Evolutionary conservation across 2,329 filamentous ascomycete genomes (phyloP), one percentile per base, ranked within the genome.

Genomic region (Periconia macrospinosa): DNA sequence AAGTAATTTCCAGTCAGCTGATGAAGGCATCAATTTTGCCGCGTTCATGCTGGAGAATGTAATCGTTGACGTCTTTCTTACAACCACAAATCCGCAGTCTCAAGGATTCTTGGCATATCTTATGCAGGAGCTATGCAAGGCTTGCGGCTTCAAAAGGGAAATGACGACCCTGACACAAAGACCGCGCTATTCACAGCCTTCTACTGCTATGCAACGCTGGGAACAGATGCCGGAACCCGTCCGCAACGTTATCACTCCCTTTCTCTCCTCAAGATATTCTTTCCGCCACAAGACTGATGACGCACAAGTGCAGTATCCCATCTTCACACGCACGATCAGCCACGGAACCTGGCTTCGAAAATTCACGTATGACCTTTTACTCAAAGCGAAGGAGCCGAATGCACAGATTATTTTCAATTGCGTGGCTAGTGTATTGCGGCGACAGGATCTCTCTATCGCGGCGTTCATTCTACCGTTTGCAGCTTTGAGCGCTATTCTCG

Each of bases 31-130:
- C 15, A 86, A 94, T 57, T 99, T 97, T 72, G 85, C 91, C 8
- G 80, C 94, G 41, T 92, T 92, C 65, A 81, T 96, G 45, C 80
- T 99, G 15, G 88, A 96, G 65, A 84, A 95, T 67, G 88, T 96
- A 8, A 79, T 99, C 11, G 91, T 97, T 23, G 92, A 92, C 56
- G 89, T 92, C 0, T 99, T 99, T 68, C 79, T 96, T 42, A 96
- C 93, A 1, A 89, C 91, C 1, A 94, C 89, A 0, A 95, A 97
- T 69, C 89, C 92, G 2, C 87, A 86, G 59, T 83, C 92, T 6
- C 94, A 97, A 72, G 92, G 92, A 0, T 96, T 95, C 68, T 81
- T 99, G 17, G 93, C 93, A 1, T 99, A 90, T 73, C 90, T 89
- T 1, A 97, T 99, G 86, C 94, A 99, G 73, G 89, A 96, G 65